Percentiles rank a stretch among this genome's conserved stretches.
These are phyloP conservation scores for Lophium mytilinum DNA, from an alignment of 495 filamentous ascomycete species.

Conservation along the genomic window DNA sequence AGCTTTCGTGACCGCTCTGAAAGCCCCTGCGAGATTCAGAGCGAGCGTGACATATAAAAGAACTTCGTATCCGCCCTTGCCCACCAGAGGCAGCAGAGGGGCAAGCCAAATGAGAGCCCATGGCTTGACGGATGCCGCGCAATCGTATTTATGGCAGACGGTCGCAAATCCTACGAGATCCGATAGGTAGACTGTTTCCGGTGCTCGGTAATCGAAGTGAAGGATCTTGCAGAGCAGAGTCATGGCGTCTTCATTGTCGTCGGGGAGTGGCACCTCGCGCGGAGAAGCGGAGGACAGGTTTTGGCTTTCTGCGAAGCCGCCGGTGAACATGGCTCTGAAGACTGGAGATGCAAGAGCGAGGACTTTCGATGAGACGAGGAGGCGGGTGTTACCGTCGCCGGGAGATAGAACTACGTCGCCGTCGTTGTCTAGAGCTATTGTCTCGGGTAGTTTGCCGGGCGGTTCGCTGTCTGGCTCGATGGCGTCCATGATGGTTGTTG, in stretches of 20 bases:
- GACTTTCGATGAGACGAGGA: background rate
- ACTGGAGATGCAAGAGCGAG: background rate
- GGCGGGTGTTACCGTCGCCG: background rate
- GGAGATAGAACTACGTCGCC: background rate
- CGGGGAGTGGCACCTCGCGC: background rate
- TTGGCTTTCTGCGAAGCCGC: background rate
- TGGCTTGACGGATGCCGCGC: background rate
- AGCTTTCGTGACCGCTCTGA: background rate
- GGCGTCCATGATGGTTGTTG: too few species aligned
- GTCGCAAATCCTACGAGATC: background rate
- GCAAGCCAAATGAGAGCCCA: background rate
- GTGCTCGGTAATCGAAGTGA: background rate
- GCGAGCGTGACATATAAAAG: background rate
- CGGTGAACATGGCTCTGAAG: background rate
- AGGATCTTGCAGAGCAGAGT: background rate
- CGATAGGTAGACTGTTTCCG: background rate
- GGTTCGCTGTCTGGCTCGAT: too few species aligned
- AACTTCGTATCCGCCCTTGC: background rate
- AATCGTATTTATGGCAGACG: conserved; percentile 6
- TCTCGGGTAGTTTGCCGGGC: too few species aligned
- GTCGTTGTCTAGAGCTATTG: background rate
- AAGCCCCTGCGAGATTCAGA: background rate
- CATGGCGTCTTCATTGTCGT: background rate
- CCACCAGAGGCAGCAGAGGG: background rate
- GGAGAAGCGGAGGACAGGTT: background rate